Conservation (phyloP, 129 eudicot species). For the Artemisia tridentata region DNA sequence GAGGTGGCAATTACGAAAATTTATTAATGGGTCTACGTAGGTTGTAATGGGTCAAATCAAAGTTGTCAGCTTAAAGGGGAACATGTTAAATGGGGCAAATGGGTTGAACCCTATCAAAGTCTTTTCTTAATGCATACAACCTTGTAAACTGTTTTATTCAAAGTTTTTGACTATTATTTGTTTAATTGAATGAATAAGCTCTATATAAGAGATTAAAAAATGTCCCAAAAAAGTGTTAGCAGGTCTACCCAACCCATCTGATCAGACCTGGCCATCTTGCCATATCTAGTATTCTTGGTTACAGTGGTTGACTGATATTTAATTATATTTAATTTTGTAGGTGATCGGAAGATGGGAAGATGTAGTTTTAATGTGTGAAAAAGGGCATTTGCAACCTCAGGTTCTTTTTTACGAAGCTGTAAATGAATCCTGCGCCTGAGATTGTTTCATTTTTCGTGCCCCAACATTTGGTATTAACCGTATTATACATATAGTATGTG, state of each 20-base stretch:
- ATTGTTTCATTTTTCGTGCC: slow-evolving; percentile 25
- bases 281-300: not conserved
- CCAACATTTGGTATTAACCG: not conserved
- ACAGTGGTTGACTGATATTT: not conserved
- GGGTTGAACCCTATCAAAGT: not conserved
- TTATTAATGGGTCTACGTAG: not conserved
- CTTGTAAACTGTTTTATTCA: not conserved
- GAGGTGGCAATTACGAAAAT: not conserved
- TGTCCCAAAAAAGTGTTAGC: not conserved
- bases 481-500: not conserved
- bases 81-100: not conserved
- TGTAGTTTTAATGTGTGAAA: slow-evolving; percentile 77
- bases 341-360: slow-evolving; percentile 93
- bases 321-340: slow-evolving; percentile 29
- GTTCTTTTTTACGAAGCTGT: slow-evolving; percentile 95
- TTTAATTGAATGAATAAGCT: not conserved
- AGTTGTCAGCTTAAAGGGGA: not conserved
- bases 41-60: not conserved
- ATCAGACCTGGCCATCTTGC: not conserved
- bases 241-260: not conserved
- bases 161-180: not conserved
- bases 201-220: not conserved
- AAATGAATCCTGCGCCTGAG: slow-evolving; percentile 12
- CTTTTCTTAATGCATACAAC: not conserved
- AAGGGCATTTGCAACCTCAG: slow-evolving; percentile 96